A percentile compares a stretch with the other conserved stretches of the same genome.
Conservation (phyloP, 2,329 filamentous ascomycete species). For the Talaromyces sp. region DNA sequence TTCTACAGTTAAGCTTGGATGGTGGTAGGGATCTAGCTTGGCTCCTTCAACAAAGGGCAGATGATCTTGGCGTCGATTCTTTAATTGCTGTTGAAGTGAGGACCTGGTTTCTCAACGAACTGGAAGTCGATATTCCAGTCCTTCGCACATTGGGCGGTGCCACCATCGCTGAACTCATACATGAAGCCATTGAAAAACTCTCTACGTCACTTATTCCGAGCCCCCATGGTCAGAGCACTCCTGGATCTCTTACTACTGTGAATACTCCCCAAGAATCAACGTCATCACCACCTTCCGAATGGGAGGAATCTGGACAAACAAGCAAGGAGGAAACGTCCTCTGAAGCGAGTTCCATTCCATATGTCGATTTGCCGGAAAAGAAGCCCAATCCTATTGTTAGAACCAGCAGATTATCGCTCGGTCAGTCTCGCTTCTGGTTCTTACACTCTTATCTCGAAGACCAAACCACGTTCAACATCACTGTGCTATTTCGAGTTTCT, state of each 20-base stretch:
- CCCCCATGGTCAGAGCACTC: too few relatives aligned
- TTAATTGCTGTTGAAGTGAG: slow-evolving; percentile 6
- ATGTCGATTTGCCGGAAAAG: too few relatives aligned
- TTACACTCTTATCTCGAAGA: slow-evolving; percentile 17
- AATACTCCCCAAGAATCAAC: too few relatives aligned
- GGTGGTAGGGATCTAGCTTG: slow-evolving; percentile 37
- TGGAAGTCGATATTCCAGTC: slow-evolving; percentile 43
- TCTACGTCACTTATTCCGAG: background rate
- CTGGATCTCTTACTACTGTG: too few relatives aligned
- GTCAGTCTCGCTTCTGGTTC: slow-evolving; percentile 42
- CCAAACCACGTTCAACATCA: slow-evolving; percentile 33
- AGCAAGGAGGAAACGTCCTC: too few relatives aligned
- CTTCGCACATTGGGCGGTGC: slow-evolving; percentile 43
- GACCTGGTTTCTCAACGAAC: slow-evolving; percentile 44
- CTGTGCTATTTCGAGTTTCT: slow-evolving; percentile 21
- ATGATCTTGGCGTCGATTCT: slow-evolving; percentile 21
- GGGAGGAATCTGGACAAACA: too few relatives aligned
- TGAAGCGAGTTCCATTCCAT: too few relatives aligned
- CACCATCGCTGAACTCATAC: background rate
- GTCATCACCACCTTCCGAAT: background rate
- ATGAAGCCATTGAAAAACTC: background rate
- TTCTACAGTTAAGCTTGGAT: too few relatives aligned
- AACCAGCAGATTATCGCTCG: slow-evolving; percentile 27
- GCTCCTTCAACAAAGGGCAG: slow-evolving; percentile 38
- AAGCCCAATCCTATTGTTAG: background rate